Evolutionary conservation across 73 alveolate genomes (phyloP), one percentile per base, ranked within the genome.

Genomic region (Symbiodinium pilosum): DNA sequence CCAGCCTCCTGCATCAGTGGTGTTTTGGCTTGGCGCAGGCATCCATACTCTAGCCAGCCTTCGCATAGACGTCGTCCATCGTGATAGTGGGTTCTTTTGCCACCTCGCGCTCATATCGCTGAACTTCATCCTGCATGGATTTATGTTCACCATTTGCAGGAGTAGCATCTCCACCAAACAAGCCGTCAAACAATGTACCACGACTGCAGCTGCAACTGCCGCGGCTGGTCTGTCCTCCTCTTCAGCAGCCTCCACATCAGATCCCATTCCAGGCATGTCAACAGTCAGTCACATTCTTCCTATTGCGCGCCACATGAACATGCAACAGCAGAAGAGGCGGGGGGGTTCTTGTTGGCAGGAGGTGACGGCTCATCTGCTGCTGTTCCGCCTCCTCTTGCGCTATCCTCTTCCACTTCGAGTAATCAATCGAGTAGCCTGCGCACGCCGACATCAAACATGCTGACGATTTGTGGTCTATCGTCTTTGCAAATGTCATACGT

Each of bases 371-470:
- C 24, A 8, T 16, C 69, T 5, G 40, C 14, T 41, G 28, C 20
- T 40, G 41, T n/a, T 32, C 34, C 7, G 51, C 51, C 83, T 41
- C 68, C 39, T 87, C 43, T 42, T 2, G 88, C 9, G 97, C 97
- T 26, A 91, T 41, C 52, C 77, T 83, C 84, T 91, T 91, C 97
- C 97, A 91, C 81, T 91, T 91, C 40, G 97, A 91, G 16, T 91
- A 91, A 36, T 91, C 97, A 34, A 91, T 30, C 39, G 81, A 24
- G 34, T 26, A 91, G 97, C 97, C 47, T 83, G 77, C 6, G 71
- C 71, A 54, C 26, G 71, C 71, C 16, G 18, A 30, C 71, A 54
- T 54, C 71, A 54, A n/a, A n/a, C n/a, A n/a, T n/a, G n/a, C n/a
- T n/a, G n/a, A n/a, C n/a, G n/a, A n/a, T n/a, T n/a, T n/a, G n/a